These are phyloP conservation scores for Haematococcus lacustris DNA, from an alignment of 139 green algal genomes.

Conservation along the genomic window DNA sequence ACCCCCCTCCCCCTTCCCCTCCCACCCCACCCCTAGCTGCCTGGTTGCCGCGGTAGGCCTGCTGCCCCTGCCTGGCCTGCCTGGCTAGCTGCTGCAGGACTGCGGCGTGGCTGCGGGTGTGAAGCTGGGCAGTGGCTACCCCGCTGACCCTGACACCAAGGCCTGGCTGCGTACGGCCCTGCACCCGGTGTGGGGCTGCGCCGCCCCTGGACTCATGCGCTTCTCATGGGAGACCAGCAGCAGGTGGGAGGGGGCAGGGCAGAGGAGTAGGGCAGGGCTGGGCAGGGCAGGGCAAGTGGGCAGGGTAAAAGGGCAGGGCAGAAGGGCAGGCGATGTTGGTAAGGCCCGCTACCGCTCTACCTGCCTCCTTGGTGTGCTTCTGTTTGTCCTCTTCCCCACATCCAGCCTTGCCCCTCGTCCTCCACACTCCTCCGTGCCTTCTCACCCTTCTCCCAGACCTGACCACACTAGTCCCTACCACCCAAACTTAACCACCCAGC, in stretches of 20 bases:
- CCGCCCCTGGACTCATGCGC: conserved; percentile 45
- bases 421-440: not conserved
- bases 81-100: too few species aligned
- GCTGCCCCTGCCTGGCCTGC: too few species aligned
- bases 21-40: too few species aligned
- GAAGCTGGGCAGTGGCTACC: conserved; percentile 60
- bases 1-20: too few species aligned
- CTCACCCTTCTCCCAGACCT: too few species aligned
- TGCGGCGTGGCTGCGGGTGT: conserved; percentile 9
- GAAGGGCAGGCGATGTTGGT: not conserved
- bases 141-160: conserved; percentile 70
- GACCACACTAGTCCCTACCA: too few species aligned
- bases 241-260: not conserved
- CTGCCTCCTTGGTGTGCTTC: not conserved
- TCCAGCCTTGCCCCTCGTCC: not conserved
- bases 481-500: too few species aligned
- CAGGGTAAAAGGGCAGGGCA: not conserved
- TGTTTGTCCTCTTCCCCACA: not conserved
- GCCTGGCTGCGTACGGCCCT: conserved; percentile 61
- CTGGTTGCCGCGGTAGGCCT: too few species aligned
- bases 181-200: conserved; percentile 79
- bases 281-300: not conserved
- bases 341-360: too few species aligned
- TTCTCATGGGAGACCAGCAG: conserved; percentile 52
- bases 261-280: not conserved